phyloP scores from a whole-genome alignment of 495 filamentous ascomycete genomes.

The Physcia stellaris region DNA sequence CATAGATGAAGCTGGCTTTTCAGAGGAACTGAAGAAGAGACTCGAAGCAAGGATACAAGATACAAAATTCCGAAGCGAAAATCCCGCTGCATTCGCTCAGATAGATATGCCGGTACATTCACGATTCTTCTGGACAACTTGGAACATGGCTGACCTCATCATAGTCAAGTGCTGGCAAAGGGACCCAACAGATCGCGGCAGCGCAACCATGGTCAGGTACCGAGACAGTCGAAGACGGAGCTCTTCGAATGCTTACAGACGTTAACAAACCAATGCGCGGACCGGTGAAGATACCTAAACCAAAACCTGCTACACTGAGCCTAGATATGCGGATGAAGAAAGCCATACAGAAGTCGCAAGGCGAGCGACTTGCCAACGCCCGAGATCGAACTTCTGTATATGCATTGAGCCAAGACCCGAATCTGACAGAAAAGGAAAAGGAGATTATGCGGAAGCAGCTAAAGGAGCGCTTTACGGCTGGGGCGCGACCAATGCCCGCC shows the following conservation, averaged over 20 bases:
- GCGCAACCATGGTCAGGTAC: constrained; percentile 66
- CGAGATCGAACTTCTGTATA: constrained; percentile 69
- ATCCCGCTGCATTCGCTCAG: constrained; percentile 57
- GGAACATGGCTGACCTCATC: neutral
- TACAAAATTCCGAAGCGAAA: constrained; percentile 53
- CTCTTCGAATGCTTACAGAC: constrained; percentile 81
- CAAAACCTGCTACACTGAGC: constrained; percentile 16
- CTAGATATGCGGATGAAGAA: constrained; percentile 49
- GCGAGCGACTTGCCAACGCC: constrained; percentile 57
- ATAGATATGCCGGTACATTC: constrained; percentile 43
- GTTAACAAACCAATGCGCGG: constrained; percentile 56
- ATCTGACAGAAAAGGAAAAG: constrained; percentile 53
- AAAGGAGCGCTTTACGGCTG: constrained; percentile 64
- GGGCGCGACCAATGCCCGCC: constrained; percentile 60
- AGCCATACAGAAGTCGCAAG: constrained; percentile 27
- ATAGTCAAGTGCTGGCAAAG: constrained; percentile 50
- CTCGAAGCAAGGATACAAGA: constrained; percentile 62
- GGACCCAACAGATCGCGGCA: constrained; percentile 56
- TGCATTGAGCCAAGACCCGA: constrained; percentile 41
- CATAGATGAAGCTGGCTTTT: constrained; percentile 77
- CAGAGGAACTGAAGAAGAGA: constrained; percentile 63
- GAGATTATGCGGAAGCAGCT: constrained; percentile 56
- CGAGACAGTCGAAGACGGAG: constrained; percentile 58
- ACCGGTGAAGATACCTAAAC: constrained; percentile 19
- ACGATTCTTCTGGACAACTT: neutral